Conservation (phyloP, 768 basidiomycete genomes). For the Leccinellum rugosiceps region DNA sequence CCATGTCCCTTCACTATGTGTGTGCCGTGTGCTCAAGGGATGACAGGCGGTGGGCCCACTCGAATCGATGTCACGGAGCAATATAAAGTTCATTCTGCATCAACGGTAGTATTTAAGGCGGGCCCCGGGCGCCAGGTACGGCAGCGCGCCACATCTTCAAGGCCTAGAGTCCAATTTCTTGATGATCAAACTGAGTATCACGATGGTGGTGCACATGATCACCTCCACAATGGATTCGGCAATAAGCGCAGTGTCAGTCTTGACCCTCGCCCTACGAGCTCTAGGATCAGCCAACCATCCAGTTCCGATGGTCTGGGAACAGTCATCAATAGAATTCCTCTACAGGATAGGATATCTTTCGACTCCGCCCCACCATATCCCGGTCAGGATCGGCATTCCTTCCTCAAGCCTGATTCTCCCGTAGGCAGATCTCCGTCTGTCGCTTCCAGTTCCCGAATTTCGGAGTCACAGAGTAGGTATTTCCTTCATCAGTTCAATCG, state of each 20-base stretch:
- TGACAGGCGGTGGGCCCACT: conserved; percentile 60
- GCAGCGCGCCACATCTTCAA: conserved; percentile 12
- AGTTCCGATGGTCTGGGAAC: conserved; percentile 8
- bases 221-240: background rate
- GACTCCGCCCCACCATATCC: conserved; percentile 35
- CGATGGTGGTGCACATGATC: background rate
- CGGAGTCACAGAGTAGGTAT: conserved; percentile 10
- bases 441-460: conserved; percentile 8
- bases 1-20: background rate
- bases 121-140: conserved; percentile 34
- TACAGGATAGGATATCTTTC: background rate
- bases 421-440: conserved; percentile 7
- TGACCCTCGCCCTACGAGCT: conserved; percentile 1
- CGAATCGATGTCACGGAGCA: conserved; percentile 78
- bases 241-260: conserved; percentile 11
- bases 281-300: conserved; percentile 5
- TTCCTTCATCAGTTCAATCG: background rate
- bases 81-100: conserved; percentile 67
- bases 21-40: background rate
- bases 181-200: background rate
- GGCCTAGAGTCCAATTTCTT: conserved; percentile 14
- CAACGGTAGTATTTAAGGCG: conserved; percentile 71
- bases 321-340: background rate
- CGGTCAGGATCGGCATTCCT: conserved; percentile 1
- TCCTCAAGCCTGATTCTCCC: background rate